Evolutionary conservation across 306 rosid species (phyloP), one percentile per base, ranked within the genome.

Genomic region (Inga leiocalycina): DNA sequence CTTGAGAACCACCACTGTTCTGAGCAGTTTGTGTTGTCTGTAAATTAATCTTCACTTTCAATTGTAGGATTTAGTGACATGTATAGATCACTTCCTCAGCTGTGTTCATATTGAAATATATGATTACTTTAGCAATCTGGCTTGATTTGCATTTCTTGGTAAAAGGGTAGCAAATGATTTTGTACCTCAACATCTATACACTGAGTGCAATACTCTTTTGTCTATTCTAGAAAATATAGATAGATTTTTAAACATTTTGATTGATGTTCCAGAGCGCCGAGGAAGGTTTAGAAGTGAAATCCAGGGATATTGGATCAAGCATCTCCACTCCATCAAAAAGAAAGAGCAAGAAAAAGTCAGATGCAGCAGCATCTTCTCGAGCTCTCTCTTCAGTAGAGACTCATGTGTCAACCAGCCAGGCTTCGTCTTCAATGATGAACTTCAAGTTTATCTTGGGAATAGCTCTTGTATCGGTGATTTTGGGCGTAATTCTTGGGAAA

Each of bases 401-500:
- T 8, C 87, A 59, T 8, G 22, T 77, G 75, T 89, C 81, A 75
- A 80, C 88, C 7, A 85, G 80, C 3, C 91, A 84, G 64, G 91
- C 54, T 85, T 91, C 99, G 3, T 80, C 92, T 5, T 14, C 35
- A n/a, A 71, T 86, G 84, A 79, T 82, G 77, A 86, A 86, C 75
- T n/a, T 84, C 62, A 90, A 97, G 91, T 43, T 86, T 85, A 79
- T 92, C 66, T 75, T 94, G 71, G 98, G 88, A 81, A 94, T 92
- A 35, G 97, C 94, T 83, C 67, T 94, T 15, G 88, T 94, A 9
- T 94, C 99, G 61, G 90, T 86, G 80, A 89, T 94, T 80, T 9
- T 91, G 30, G 98, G 99, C 78, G 71, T 97, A 74, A 84, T 94
- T 80, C 94, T 97, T 85, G 99, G 98, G 81, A 97, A 92, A 80